Conservation (phyloP, 192 early-diverging fungal genomes). For the Glomus cerebriforme region DNA sequence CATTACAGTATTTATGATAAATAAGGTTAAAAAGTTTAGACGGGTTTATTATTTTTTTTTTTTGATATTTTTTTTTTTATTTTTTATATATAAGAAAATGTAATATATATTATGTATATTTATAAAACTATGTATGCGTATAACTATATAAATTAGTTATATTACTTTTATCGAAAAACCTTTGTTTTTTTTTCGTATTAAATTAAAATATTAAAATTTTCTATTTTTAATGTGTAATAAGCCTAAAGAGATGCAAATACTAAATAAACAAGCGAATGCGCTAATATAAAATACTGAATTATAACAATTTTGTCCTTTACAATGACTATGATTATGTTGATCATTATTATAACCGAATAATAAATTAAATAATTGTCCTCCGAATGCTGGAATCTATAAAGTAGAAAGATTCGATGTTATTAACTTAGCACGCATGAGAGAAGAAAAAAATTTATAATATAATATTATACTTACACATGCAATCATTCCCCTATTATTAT, state of each 20-base stretch:
- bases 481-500: background rate
- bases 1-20: too few relatives aligned
- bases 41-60: too few relatives aligned
- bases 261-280: background rate
- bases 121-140: too few relatives aligned
- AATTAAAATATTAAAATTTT: background rate
- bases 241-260: background rate
- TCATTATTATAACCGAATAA: background rate
- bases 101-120: too few relatives aligned
- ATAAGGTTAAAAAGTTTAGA: too few relatives aligned
- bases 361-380: slow-evolving; percentile 6
- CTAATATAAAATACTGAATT: background rate
- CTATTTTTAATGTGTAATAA: background rate
- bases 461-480: background rate
- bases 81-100: too few relatives aligned
- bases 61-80: too few relatives aligned
- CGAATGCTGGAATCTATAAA: background rate
- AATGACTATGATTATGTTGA: background rate
- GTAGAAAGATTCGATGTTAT: background rate
- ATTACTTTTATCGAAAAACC: too few relatives aligned
- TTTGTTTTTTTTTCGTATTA: too few relatives aligned
- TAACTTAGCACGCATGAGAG: background rate
- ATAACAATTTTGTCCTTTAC: background rate
- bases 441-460: background rate
- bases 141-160: too few relatives aligned